phyloP scores from a whole-genome alignment of 2,329 filamentous ascomycete genomes.

The Pestalotiopsis sp. region DNA sequence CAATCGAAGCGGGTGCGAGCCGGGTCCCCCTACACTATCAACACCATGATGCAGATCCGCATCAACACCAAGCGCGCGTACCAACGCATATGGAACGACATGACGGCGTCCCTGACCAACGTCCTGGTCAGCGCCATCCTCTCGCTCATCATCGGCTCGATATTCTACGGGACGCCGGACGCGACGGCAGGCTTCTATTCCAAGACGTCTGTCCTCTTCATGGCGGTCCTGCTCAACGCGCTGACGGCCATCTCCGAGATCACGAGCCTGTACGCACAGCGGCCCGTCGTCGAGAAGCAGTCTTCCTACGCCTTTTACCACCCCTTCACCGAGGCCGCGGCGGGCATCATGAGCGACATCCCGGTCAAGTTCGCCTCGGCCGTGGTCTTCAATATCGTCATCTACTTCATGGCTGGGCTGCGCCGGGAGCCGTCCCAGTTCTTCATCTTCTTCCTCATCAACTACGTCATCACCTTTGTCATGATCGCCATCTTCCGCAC shows the following conservation, averaged over 20 bases:
- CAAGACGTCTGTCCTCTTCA: conserved; percentile 60
- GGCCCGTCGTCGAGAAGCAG: conserved; percentile 50
- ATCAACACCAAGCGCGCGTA: conserved; percentile 54
- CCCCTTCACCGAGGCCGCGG: conserved; percentile 20
- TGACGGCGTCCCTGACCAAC: conserved; percentile 46
- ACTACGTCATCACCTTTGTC: conserved; percentile 66
- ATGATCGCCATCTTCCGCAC: conserved; percentile 80
- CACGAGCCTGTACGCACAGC: conserved; percentile 43
- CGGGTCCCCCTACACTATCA: conserved; percentile 60
- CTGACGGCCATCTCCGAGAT: conserved; percentile 62
- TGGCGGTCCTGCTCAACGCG: conserved; percentile 62
- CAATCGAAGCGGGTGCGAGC: conserved; percentile 57
- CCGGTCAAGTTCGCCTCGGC: conserved; percentile 57
- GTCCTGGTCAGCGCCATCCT: conserved; percentile 53
- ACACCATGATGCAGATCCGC: conserved; percentile 53
- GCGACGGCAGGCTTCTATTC: conserved; percentile 55
- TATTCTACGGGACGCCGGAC: conserved; percentile 57
- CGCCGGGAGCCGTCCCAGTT: conserved; percentile 65
- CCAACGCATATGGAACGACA: conserved; percentile 55
- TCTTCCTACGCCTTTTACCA: conserved; percentile 39
- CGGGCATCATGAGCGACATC: conserved; percentile 18
- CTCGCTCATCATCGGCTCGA: conserved; percentile 62
- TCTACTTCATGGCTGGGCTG: conserved; percentile 60
- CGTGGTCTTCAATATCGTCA: conserved; percentile 53
- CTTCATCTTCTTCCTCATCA: conserved; percentile 76